Evolutionary conservation across 2,329 filamentous ascomycete genomes (phyloP), one percentile per base, ranked within the genome.

Genomic region (Phyllosticta citrichinensis): DNA sequence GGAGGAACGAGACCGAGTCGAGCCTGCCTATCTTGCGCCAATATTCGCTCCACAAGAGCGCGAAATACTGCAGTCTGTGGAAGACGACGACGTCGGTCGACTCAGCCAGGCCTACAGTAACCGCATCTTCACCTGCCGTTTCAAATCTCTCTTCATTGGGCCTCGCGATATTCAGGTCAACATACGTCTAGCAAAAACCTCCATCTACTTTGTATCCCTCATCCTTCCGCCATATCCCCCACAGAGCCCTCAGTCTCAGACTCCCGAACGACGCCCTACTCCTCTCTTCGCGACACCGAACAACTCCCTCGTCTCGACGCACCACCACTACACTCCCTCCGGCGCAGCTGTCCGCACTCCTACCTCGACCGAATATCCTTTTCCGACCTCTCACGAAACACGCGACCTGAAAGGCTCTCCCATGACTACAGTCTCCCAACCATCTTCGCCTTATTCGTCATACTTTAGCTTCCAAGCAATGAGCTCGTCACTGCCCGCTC

Each of bases 1-100:
- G 47, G 73, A 76, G 47, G 80, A 81, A 64, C 68, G 76, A 56
- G 76, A 79, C 51, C 69, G 72, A 30, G 73, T 76, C 47, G 79
- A 81, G 60, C 79, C 79, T 14, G 68, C 77, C 27, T 80, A 79
- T 64, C 75, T 81, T 68, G 75, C 80, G 24, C 78, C 79, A 5
- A 81, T 81, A 24, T 63, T 70, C n/a, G 74, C 74, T 17, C 71
- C 72, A 11, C 67, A 75, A 4, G 72, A 73, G 35, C 72, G 77
- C 50, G 76, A 79, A 64, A 74, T 75, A 11, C 67, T 80, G 55
- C 70, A 74, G 17, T 68, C 69, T 24, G 68, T 79, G 9, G 65
- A 67, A 2, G 75, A 79, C 52, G 68, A 68, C 4, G 76, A 80
- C 58, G 70, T 77, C 14, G 77, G 79, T 20, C 70, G 71, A 51